These are phyloP conservation scores for Aspergillus carbonarius DNA, from an alignment of 2,329 filamentous ascomycete species.

Conservation along the genomic window DNA sequence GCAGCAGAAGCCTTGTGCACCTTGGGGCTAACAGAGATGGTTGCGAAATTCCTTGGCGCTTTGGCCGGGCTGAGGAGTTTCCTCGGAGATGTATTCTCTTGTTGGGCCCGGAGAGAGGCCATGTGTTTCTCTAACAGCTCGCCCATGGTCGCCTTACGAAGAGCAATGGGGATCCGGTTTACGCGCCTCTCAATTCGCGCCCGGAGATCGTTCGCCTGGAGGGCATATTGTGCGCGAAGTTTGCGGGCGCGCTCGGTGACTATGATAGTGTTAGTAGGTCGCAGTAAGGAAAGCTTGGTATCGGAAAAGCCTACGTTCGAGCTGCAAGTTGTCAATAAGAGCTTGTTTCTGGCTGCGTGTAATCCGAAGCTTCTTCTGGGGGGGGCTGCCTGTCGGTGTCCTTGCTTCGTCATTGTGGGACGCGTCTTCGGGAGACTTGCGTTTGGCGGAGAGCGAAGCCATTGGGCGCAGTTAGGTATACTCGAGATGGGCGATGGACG, in stretches of 20 bases:
- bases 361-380: constrained; percentile 63
- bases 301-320: constrained; percentile 66
- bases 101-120: constrained; percentile 23
- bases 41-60: constrained; percentile 26
- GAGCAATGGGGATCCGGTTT: constrained; percentile 79
- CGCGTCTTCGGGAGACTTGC: constrained; percentile 40
- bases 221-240: constrained; percentile 81
- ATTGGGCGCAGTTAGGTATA: constrained; percentile 26
- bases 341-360: constrained; percentile 76
- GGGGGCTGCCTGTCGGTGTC: constrained; percentile 56
- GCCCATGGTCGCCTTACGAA: constrained; percentile 78
- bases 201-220: constrained; percentile 81
- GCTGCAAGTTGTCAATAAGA: constrained; percentile 82
- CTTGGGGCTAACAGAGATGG: constrained; percentile 31
- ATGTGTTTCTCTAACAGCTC: constrained; percentile 66
- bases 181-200: constrained; percentile 89
- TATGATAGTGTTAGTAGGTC: constrained; percentile 40
- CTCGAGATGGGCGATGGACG: not conserved
- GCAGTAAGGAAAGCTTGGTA: constrained; percentile 9
- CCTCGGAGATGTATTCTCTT: constrained; percentile 30
- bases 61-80: constrained; percentile 34
- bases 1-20: constrained; percentile 28
- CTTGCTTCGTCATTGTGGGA: constrained; percentile 49
- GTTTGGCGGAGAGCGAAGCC: constrained; percentile 39
- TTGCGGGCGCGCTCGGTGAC: constrained; percentile 86